Conservation (phyloP, 73 alveolate genomes). For the Paramecium octaurelia region DNA sequence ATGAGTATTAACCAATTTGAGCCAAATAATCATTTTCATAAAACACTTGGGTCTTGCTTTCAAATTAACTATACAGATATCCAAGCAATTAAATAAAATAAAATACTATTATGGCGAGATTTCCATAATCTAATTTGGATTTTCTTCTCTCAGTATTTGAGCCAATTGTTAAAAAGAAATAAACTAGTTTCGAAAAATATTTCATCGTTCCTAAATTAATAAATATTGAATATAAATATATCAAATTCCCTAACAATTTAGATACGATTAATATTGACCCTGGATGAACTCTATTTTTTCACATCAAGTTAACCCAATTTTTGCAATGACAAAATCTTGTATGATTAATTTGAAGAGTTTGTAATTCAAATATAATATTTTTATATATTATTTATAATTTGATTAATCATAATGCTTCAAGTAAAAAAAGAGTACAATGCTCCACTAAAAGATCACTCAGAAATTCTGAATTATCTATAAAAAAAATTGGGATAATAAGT, state of each 20-base stretch:
- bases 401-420: neutral
- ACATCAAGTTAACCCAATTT: neutral
- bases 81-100: conserved; percentile 1
- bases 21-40: conserved; percentile 14
- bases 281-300: neutral
- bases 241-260: neutral
- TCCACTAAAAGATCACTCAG: neutral
- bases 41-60: neutral
- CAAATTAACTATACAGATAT: neutral
- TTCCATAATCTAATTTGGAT: neutral
- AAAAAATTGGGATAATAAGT: neutral
- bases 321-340: neutral
- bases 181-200: neutral
- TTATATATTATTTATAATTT: neutral
- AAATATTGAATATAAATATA: neutral
- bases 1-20: neutral
- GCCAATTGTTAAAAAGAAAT: neutral
- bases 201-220: neutral
- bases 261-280: neutral
- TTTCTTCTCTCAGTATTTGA: conserved; percentile 1
- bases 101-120: neutral
- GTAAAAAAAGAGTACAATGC: neutral
- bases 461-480: neutral
- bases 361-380: neutral
- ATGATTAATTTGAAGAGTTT: neutral